These are phyloP conservation scores for Plantago major DNA, from an alignment of 257 asterid genomes.

Conservation along the genomic window DNA sequence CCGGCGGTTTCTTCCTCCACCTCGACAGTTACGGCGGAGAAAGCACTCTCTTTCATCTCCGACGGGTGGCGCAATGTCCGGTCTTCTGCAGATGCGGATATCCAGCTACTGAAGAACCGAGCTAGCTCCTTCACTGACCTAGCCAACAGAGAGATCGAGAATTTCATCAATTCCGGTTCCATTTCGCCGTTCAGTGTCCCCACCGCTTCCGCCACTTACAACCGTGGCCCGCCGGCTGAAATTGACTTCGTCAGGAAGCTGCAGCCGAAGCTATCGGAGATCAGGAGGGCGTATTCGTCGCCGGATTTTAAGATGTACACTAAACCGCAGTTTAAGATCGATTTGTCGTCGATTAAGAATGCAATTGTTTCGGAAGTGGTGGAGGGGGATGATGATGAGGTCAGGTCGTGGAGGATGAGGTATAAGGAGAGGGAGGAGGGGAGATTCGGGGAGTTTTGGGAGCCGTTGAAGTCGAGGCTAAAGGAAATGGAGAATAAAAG, in stretches of 20 bases:
- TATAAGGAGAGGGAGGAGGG: conserved; percentile 52
- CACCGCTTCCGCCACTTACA: conserved; percentile 55
- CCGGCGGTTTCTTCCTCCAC: conserved; percentile 31
- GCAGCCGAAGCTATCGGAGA: conserved; percentile 67
- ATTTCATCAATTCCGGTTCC: conserved; percentile 84
- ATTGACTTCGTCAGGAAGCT: conserved; percentile 79
- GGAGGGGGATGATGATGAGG: conserved; percentile 46
- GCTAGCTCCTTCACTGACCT: conserved; percentile 72
- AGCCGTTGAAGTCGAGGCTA: conserved; percentile 62
- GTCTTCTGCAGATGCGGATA: conserved; percentile 92
- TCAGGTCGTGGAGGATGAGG: conserved; percentile 25
- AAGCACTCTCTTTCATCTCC: conserved; percentile 85
- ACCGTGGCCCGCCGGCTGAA: conserved; percentile 60
- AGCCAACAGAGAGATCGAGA: conserved; percentile 81
- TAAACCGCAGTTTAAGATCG: conserved; percentile 53
- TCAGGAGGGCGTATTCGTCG: conserved; percentile 81
- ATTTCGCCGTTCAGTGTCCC: conserved; percentile 66
- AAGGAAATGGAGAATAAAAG: conserved; percentile 78
- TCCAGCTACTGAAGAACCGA: conserved; percentile 74
- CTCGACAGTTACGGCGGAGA: conserved; percentile 71
- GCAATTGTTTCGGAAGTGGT: conserved; percentile 80
- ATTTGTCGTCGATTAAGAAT: conserved; percentile 71
- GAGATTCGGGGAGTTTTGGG: conserved; percentile 79
- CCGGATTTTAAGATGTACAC: conserved; percentile 76
- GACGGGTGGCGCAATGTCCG: conserved; percentile 99